phyloP scores from a whole-genome alignment of 2,329 filamentous ascomycete genomes.

The Boeremia exigua region DNA sequence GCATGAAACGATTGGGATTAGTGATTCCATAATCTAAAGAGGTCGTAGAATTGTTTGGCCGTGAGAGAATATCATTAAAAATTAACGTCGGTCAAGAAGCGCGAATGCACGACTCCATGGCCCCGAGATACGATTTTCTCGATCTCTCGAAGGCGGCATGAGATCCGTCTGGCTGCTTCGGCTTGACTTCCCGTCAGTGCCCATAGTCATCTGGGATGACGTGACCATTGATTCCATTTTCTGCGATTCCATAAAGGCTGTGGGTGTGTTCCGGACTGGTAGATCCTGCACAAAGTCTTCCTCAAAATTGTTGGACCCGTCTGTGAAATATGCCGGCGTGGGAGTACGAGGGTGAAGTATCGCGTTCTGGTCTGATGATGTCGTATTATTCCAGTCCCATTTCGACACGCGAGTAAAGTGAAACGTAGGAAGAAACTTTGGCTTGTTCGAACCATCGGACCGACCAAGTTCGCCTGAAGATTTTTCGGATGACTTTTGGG shows the following conservation, averaged over 20 bases:
- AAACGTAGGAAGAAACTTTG: conserved; percentile 10
- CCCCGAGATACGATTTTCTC: conserved; percentile 15
- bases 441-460: neutral
- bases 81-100: conserved; percentile 11
- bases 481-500: conserved; percentile 15
- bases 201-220: conserved; percentile 4
- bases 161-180: conserved; percentile 11
- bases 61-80: neutral
- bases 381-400: neutral
- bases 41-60: neutral
- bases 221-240: neutral
- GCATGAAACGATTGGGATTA: no score
- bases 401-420: conserved; percentile 9
- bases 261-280: conserved; percentile 1
- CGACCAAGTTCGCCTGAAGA: neutral
- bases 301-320: neutral
- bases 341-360: neutral
- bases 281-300: neutral
- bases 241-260: neutral
- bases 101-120: conserved; percentile 20
- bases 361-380: neutral
- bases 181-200: conserved; percentile 3
- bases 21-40: neutral
- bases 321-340: neutral
- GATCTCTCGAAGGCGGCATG: conserved; percentile 7